These are phyloP conservation scores for Sphaerulina vaccinii DNA, from an alignment of 2,329 filamentous ascomycete genomes.

Conservation along the genomic window DNA sequence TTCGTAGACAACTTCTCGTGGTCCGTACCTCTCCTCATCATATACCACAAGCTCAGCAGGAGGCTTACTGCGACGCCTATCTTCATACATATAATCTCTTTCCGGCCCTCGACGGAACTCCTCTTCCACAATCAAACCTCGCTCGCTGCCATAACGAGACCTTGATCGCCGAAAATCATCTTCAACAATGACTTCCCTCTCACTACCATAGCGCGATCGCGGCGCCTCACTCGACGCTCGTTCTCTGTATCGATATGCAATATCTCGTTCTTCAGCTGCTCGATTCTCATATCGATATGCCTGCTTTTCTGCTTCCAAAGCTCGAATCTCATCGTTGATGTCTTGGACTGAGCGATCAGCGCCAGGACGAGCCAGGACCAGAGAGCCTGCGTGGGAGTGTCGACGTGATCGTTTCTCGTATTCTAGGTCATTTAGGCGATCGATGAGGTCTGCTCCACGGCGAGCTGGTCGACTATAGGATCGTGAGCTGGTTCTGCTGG, in stretches of 20 bases:
- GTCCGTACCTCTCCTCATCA: constrained; percentile 59
- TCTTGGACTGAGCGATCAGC: constrained; percentile 54
- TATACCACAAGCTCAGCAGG: constrained; percentile 43
- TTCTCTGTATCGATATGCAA: constrained; percentile 45
- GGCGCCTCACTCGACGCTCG: constrained; percentile 13
- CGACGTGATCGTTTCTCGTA: constrained; percentile 8
- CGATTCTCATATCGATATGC: constrained; percentile 58
- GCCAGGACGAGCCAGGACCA: constrained; percentile 22
- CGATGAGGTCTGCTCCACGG: constrained; percentile 8
- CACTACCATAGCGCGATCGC: background rate
- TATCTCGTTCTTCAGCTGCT: constrained; percentile 44
- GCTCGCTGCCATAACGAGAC: constrained; percentile 1
- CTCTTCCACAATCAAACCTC: constrained; percentile 1
- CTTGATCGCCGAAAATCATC: constrained; percentile 3
- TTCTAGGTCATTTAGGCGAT: constrained; percentile 9
- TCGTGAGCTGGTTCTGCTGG: constrained; percentile 1
- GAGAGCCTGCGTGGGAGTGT: constrained; percentile 16
- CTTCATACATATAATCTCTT: constrained; percentile 50
- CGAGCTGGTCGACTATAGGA: constrained; percentile 1
- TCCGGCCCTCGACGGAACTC: constrained; percentile 29
- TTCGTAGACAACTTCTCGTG: constrained; percentile 42
- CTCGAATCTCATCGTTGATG: constrained; percentile 69
- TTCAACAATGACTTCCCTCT: constrained; percentile 3
- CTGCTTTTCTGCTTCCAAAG: constrained; percentile 65
- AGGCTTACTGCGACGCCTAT: constrained; percentile 11